A percentile compares a stretch with the other conserved stretches of the same genome.
phyloP scores from a whole-genome alignment of 768 basidiomycete species.

The Tephrocybe rancida region DNA sequence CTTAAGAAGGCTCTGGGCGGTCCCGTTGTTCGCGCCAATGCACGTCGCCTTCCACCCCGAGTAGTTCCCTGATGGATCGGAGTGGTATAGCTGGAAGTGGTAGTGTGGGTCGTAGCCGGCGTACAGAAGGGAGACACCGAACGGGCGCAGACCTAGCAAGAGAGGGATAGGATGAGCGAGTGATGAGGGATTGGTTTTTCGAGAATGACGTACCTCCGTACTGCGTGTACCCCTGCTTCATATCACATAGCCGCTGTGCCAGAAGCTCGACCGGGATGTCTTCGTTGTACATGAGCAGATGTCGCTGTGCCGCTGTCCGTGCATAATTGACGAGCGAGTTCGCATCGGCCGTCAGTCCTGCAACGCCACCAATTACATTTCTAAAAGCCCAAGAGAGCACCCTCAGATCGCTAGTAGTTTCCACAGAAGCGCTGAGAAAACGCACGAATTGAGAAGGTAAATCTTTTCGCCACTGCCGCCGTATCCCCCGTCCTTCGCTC shows the following conservation, averaged over 20 bases:
- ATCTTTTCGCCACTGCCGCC: conserved; percentile 99
- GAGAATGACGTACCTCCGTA: conserved; percentile 70
- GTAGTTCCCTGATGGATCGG: conserved; percentile 98
- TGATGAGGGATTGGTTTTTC: background rate
- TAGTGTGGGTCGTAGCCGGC: conserved; percentile 97
- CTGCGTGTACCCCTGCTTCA: conserved; percentile 99
- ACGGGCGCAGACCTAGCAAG: conserved; percentile 89
- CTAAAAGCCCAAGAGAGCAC: conserved; percentile 39
- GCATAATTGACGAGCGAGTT: conserved; percentile 97
- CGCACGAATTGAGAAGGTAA: conserved; percentile 89
- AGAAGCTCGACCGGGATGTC: conserved; percentile 98
- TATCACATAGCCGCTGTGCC: conserved; percentile 90
- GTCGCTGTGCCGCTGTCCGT: conserved; percentile 85
- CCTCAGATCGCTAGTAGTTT: background rate
- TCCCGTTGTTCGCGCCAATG: conserved; percentile 98
- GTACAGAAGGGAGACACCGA: conserved; percentile 96
- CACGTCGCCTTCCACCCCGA: conserved; percentile 98
- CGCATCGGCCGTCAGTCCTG: conserved; percentile 95
- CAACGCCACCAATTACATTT: conserved; percentile 94
- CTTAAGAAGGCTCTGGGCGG: conserved; percentile 92
- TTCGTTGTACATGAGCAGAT: conserved; percentile 91
- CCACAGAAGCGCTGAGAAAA: conserved; percentile 16
- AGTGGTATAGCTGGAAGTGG: conserved; percentile 96
- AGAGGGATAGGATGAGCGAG: background rate
- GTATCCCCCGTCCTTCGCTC: conserved; percentile 84